Conservation (phyloP, 371 early-diverging fungal species). For the Conidiobolus incongruus region DNA sequence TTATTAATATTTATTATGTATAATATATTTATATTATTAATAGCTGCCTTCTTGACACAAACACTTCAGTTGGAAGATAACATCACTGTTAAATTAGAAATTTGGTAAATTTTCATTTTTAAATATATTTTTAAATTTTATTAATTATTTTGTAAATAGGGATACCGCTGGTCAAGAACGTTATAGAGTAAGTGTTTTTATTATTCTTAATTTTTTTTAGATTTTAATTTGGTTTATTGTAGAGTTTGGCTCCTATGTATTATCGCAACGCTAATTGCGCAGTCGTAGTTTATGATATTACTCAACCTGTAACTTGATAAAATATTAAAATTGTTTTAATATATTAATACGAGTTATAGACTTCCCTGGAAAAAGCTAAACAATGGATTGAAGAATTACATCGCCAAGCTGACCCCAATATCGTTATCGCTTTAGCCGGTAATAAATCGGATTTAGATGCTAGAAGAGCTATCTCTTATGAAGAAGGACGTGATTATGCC, state of each 20-base stretch:
- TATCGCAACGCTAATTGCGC: constrained; percentile 94
- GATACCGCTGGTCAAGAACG: constrained; percentile 92
- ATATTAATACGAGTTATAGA: constrained; percentile 1
- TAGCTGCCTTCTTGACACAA: constrained; percentile 69
- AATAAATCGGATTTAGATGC: constrained; percentile 80
- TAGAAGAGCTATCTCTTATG: constrained; percentile 42
- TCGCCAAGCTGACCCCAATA: constrained; percentile 83
- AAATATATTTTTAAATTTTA: constrained; percentile 2
- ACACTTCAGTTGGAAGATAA: constrained; percentile 40
- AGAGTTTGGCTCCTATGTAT: constrained; percentile 97
- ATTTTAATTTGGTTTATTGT: constrained; percentile 2
- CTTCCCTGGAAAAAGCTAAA: constrained; percentile 81
- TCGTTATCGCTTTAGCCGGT: constrained; percentile 91
- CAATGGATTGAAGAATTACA: constrained; percentile 97
- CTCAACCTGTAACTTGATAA: constrained; percentile 41
- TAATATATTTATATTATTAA: constrained; percentile 3
- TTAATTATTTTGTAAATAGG: constrained; percentile 17
- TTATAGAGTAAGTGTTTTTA: constrained; percentile 36
- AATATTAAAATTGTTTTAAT: not conserved
- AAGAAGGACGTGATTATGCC: constrained; percentile 78
- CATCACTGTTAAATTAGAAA: constrained; percentile 60
- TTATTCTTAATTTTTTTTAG: not conserved
- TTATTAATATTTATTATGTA: too few relatives aligned
- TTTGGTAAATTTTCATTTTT: constrained; percentile 28
- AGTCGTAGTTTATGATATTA: constrained; percentile 93